These are phyloP conservation scores for Rhynchospora tenuis DNA, from an alignment of 176 grass and related monocot species.

Conservation along the genomic window DNA sequence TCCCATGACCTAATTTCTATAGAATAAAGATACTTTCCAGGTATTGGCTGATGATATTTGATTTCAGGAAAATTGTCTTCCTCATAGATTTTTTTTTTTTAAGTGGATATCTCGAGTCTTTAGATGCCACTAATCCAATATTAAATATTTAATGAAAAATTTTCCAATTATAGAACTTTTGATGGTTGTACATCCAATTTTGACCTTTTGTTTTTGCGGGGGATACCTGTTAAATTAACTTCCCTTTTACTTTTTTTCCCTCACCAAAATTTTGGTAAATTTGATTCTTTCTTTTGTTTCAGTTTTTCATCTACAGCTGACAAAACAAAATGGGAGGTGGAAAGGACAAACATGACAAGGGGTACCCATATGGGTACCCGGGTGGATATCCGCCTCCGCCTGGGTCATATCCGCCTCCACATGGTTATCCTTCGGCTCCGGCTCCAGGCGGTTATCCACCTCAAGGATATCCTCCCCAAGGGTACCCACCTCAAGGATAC, in stretches of 20 bases:
- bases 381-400: conserved; percentile 30
- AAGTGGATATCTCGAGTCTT: too few relatives aligned
- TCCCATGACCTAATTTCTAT: background rate
- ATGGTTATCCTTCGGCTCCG: background rate
- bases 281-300: background rate
- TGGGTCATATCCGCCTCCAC: conserved; percentile 20
- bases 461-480: conserved; percentile 36
- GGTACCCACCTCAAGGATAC: conserved; percentile 33
- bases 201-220: too few relatives aligned
- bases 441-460: conserved; percentile 12
- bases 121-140: too few relatives aligned
- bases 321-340: conserved; percentile 46
- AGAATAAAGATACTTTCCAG: background rate
- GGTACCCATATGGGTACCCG: conserved; percentile 30
- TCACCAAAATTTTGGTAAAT: background rate
- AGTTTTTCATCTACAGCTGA: background rate
- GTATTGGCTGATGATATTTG: background rate
- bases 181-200: too few relatives aligned
- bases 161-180: too few relatives aligned
- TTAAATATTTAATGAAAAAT: too few relatives aligned
- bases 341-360: conserved; percentile 51
- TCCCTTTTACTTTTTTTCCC: background rate
- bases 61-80: background rate
- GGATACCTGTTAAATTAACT: background rate
- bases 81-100: too few relatives aligned